Base-by-base conservation (phyloP, 345 rosid species). In the Eucalyptus polybractea region DNA sequence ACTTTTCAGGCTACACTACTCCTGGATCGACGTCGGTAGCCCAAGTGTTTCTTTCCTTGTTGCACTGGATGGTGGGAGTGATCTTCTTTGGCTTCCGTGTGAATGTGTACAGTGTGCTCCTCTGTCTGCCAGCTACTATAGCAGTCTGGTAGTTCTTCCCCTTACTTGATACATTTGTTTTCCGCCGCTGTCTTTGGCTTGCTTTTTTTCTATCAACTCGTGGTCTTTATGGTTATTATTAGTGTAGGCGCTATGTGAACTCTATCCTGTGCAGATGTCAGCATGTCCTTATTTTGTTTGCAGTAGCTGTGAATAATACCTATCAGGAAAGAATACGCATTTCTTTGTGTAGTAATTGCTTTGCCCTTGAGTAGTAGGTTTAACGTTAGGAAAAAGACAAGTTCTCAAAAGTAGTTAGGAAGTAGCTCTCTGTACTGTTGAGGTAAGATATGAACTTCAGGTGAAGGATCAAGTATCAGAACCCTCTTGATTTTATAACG, bases 81-180 rank as follows among this genome's bases (percentile, higher is more conserved):
- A 97, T 92, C 94, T 96, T 17, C 94, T 97, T 86, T 97, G 99
- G 98, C 91, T 97, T 91, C 98, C 99, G 33, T 97, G 99, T 89
- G 94, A 97, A 87, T 97, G 99, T 88, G 88, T 94, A 54, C 97
- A 94, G 89, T 97, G 99, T 47, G 97, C 97, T 87, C 95, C 97
- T 51, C 89, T 96, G 62, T 94, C 96, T 45, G 94, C 98, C 86
- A 90, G 93, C 90, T 89, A 92, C 93, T 95, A 97, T 87, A 92
- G 65, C 89, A 93, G 92, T 90, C 92, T 95, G 97, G 99, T 97
- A 94, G 62, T 94, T 91, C 86, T 51, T 62, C 85, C 25, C 58
- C 88, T 47, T 83, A 45, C 45, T 51, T 13, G 27, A 76, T 76
- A 76, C 27, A 76, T 76, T 40, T 76, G 42, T 76, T 21, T 76